phyloP scores from a whole-genome alignment of 495 filamentous ascomycete genomes.

The Annulohypoxylon bovei region DNA sequence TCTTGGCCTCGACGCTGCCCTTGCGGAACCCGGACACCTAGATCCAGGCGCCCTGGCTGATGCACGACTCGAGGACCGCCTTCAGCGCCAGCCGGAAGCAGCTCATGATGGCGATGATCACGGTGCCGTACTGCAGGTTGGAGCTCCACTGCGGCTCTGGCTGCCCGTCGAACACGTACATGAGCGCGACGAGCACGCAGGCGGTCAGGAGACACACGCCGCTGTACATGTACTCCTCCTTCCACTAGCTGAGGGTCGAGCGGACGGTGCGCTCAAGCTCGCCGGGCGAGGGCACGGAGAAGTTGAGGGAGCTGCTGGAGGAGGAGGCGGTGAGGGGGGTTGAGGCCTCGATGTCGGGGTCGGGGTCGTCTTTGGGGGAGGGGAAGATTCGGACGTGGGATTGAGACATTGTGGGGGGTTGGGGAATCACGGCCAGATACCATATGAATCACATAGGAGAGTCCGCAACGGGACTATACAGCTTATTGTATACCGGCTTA shows the following conservation, averaged over 20 bases:
- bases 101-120: constrained; percentile 49
- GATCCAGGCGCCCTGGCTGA: constrained; percentile 53
- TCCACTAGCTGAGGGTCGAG: constrained; percentile 49
- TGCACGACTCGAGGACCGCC: constrained; percentile 45
- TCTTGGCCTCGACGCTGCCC: constrained; percentile 35
- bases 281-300: constrained; percentile 21
- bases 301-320: constrained; percentile 14
- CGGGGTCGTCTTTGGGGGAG: background rate
- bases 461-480: background rate
- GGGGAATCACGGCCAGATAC: background rate
- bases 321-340: background rate
- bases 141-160: constrained; percentile 43
- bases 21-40: constrained; percentile 49
- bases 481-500: background rate
- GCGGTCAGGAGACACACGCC: constrained; percentile 42
- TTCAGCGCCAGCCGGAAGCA: constrained; percentile 48
- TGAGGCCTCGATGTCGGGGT: constrained; percentile 5
- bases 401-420: background rate
- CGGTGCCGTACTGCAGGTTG: constrained; percentile 45
- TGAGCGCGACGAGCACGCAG: constrained; percentile 30
- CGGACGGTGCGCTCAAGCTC: constrained; percentile 35
- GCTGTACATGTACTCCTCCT: constrained; percentile 48
- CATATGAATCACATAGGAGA: background rate
- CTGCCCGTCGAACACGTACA: constrained; percentile 44
- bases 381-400: constrained; percentile 7